These are phyloP conservation scores for Suhomyces bokatorum DNA, from an alignment of 1,139 yeast genomes.

Conservation along the genomic window DNA sequence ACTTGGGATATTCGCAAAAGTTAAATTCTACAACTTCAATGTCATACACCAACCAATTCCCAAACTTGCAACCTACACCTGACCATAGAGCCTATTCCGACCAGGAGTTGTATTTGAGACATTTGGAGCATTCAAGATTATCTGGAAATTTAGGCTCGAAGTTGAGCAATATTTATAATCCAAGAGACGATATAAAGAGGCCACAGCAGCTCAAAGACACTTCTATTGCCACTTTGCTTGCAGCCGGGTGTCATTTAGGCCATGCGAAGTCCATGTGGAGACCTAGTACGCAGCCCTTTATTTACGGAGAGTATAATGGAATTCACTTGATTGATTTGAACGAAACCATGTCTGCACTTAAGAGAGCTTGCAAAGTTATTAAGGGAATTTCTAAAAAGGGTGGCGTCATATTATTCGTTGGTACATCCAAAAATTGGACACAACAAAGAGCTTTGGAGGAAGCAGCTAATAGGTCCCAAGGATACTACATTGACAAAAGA, in stretches of 20 bases:
- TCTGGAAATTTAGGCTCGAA: slow-evolving; percentile 63
- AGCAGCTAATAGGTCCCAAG: slow-evolving; percentile 77
- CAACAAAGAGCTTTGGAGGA: slow-evolving; percentile 73
- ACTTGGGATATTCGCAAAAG: slow-evolving; percentile 15
- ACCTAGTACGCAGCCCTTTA: slow-evolving; percentile 82
- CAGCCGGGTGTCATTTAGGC: slow-evolving; percentile 95
- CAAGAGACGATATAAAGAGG: slow-evolving; percentile 61
- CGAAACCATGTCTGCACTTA: slow-evolving; percentile 71
- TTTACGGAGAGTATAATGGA: slow-evolving; percentile 86
- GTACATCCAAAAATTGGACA: slow-evolving; percentile 69
- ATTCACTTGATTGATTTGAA: slow-evolving; percentile 87
- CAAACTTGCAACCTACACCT: slow-evolving; percentile 45
- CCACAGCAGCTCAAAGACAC: slow-evolving; percentile 61
- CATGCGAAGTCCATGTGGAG: slow-evolving; percentile 81
- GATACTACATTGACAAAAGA: slow-evolving; percentile 78
- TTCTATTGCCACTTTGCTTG: slow-evolving; percentile 68
- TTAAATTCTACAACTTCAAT: slow-evolving; percentile 35
- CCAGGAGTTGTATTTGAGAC: slow-evolving; percentile 77
- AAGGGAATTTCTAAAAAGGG: slow-evolving; percentile 82
- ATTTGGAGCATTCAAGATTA: slow-evolving; percentile 52
- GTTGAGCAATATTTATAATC: slow-evolving; percentile 63
- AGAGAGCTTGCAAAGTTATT: slow-evolving; percentile 76
- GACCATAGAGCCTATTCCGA: slow-evolving; percentile 57
- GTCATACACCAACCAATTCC: slow-evolving; percentile 35
- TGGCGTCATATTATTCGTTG: slow-evolving; percentile 81